These are phyloP conservation scores for Neurospora sp. DNA, from an alignment of 495 filamentous ascomycete species.

Conservation along the genomic window DNA sequence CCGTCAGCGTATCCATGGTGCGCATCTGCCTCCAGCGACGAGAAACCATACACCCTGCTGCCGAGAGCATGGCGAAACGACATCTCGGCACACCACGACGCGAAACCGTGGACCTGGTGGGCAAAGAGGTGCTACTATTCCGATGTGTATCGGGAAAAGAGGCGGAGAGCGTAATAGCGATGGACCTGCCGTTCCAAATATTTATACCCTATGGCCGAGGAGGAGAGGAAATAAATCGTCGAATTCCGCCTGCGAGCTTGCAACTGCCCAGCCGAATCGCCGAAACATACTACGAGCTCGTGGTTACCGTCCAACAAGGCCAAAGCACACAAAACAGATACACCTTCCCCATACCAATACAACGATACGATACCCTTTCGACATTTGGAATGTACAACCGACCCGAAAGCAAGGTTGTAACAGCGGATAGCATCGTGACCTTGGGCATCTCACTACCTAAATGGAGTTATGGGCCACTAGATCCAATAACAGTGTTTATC, in stretches of 20 bases:
- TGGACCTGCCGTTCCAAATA: conserved; percentile 94
- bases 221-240: conserved; percentile 73
- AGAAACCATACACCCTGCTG: conserved; percentile 93
- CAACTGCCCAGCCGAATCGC: conserved; percentile 85
- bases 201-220: conserved; percentile 93
- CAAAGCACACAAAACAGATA: conserved; percentile 79
- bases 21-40: conserved; percentile 86
- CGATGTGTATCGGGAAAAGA: conserved; percentile 75
- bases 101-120: conserved; percentile 84
- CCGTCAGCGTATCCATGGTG: conserved; percentile 85
- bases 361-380: conserved; percentile 89
- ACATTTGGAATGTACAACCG: conserved; percentile 99
- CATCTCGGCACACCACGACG: conserved; percentile 86
- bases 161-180: conserved; percentile 80
- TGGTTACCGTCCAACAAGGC: conserved; percentile 91
- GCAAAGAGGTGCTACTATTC: conserved; percentile 89
- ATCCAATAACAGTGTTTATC: conserved; percentile 92
- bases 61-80: conserved; percentile 86
- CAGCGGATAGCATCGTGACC: conserved; percentile 85
- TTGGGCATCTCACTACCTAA: conserved; percentile 82
- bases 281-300: conserved; percentile 93
- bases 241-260: conserved; percentile 86
- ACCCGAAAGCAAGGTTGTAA: conserved; percentile 74
- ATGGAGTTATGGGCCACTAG: conserved; percentile 93
- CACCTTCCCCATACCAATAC: conserved; percentile 80